A percentile compares a stretch with the other conserved stretches of the same genome.
These are phyloP conservation scores for Chlorella sp. DNA, from an alignment of 139 green algal species.

Conservation along the genomic window DNA sequence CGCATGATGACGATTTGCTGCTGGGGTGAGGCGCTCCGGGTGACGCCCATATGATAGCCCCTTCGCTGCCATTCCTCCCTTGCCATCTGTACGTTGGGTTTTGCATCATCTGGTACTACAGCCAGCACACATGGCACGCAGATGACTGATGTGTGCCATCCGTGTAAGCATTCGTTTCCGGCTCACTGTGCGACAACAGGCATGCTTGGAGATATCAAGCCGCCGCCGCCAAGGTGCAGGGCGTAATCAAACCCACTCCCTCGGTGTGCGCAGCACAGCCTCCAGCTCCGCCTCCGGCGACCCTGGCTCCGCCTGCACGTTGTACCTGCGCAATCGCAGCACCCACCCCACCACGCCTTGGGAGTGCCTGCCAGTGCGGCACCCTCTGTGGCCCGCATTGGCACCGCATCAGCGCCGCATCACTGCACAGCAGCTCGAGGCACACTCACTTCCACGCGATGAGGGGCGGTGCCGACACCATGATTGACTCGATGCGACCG, in stretches of 20 bases:
- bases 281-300: constrained; percentile 56
- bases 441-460: constrained; percentile 64
- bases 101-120: neutral
- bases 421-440: neutral
- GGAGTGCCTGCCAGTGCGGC: too few relatives aligned
- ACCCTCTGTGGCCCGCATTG: too few relatives aligned
- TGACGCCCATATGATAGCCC: neutral
- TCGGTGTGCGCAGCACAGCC: constrained; percentile 57
- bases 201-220: neutral
- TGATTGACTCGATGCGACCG: constrained; percentile 88
- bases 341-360: neutral
- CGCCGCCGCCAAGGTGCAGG: too few relatives aligned
- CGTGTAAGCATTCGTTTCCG: too few relatives aligned
- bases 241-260: too few relatives aligned
- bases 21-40: too few relatives aligned
- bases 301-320: constrained; percentile 50
- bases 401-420: neutral
- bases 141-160: too few relatives aligned
- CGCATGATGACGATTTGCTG: neutral
- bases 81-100: neutral
- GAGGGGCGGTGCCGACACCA: constrained; percentile 89
- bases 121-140: neutral
- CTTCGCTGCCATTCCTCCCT: neutral
- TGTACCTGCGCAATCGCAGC: constrained; percentile 43
- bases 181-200: neutral